These are phyloP conservation scores for Globisporangium polare DNA, from an alignment of 352 stramenopile species.

Conservation along the genomic window DNA sequence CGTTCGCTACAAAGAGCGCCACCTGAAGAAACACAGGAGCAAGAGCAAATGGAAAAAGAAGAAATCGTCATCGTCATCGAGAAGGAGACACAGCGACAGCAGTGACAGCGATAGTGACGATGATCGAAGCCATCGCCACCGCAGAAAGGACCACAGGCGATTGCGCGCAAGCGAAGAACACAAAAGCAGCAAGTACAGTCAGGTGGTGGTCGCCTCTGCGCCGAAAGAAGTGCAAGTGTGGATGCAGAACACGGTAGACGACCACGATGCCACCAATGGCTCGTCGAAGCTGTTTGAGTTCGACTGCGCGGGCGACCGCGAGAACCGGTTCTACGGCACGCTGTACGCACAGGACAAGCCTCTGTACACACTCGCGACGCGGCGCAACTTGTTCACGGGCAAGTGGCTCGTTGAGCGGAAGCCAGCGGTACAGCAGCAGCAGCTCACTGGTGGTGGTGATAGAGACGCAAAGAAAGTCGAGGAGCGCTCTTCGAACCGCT, in stretches of 20 bases:
- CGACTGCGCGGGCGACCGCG: slow-evolving; percentile 54
- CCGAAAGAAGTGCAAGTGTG: slow-evolving; percentile 11
- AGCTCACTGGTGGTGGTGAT: not conserved
- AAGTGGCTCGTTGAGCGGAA: slow-evolving; percentile 31
- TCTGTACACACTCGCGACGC: slow-evolving; percentile 54
- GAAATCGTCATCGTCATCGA: not conserved
- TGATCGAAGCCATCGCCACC: not conserved
- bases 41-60: not conserved
- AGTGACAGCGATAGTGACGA: slow-evolving; percentile 12
- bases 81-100: not conserved
- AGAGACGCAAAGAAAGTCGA: not conserved
- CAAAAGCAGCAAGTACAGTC: not conserved
- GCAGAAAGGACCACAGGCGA: not conserved
- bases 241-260: slow-evolving; percentile 11
- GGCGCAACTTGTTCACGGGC: slow-evolving; percentile 39
- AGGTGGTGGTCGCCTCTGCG: not conserved
- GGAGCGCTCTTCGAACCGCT: slow-evolving; percentile 22
- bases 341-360: slow-evolving; percentile 64
- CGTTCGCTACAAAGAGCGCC: not conserved
- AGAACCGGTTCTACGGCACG: slow-evolving; percentile 69
- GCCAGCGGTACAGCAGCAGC: slow-evolving; percentile 1
- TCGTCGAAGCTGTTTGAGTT: slow-evolving; percentile 49
- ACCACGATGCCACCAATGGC: slow-evolving; percentile 9
- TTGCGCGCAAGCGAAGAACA: not conserved
- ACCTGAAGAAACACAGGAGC: not conserved